phyloP scores from a whole-genome alignment of 768 basidiomycete species.

The Kwoniella heveanensis region DNA sequence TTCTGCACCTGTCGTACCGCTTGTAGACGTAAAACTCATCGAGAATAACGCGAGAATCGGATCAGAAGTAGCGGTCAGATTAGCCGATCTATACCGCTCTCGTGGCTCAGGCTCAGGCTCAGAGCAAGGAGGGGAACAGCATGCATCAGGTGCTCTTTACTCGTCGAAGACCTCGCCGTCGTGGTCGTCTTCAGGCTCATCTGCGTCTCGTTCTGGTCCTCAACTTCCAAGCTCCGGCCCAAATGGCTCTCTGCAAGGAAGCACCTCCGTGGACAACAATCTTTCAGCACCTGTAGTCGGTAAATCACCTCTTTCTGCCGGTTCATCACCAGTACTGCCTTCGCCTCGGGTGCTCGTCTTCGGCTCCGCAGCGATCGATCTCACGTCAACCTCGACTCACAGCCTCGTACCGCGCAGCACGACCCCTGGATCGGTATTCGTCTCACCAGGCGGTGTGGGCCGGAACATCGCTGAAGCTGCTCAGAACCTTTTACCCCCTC shows the following conservation, averaged over 20 bases:
- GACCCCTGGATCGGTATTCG: constrained; percentile 70
- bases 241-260: too few relatives aligned
- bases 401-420: constrained; percentile 67
- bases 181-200: too few relatives aligned
- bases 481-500: constrained; percentile 63
- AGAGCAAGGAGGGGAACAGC: constrained; percentile 50
- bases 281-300: too few relatives aligned
- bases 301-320: too few relatives aligned
- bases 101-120: not conserved
- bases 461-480: constrained; percentile 94
- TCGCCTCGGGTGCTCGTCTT: constrained; percentile 64
- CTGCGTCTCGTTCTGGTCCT: too few relatives aligned
- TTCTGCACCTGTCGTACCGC: too few relatives aligned
- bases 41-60: constrained; percentile 85
- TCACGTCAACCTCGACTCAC: constrained; percentile 61
- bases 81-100: constrained; percentile 66
- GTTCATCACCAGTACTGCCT: constrained; percentile 8
- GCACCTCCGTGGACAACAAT: too few relatives aligned
- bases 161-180: not conserved
- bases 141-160: constrained; percentile 37
- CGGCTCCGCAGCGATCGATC: constrained; percentile 86
- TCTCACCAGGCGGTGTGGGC: constrained; percentile 84
- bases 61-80: constrained; percentile 55
- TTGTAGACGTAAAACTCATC: constrained; percentile 77
- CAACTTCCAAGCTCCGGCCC: too few relatives aligned